Conservation (phyloP, 2,329 filamentous ascomycete species). For the Xylariaceae sp. region DNA sequence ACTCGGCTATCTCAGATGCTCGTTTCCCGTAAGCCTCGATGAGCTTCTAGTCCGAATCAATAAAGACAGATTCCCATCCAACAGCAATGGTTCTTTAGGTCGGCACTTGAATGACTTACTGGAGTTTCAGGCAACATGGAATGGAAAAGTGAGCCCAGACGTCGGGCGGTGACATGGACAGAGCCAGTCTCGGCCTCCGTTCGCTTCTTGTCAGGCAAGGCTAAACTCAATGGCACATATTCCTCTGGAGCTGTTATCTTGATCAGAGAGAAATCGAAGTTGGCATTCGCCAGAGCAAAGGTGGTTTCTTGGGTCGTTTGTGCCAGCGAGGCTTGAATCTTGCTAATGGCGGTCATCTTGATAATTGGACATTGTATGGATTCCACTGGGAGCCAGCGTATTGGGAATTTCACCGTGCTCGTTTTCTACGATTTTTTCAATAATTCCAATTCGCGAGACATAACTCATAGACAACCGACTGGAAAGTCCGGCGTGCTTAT, state of each 20-base stretch:
- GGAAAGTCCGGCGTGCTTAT: too few species aligned
- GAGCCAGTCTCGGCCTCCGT: conserved; percentile 8
- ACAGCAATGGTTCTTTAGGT: not conserved
- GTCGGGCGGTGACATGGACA: conserved; percentile 6
- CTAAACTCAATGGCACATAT: conserved; percentile 5
- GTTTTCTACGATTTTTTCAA: too few species aligned
- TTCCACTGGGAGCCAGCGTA: too few species aligned
- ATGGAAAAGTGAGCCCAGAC: conserved; percentile 8
- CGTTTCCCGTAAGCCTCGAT: conserved; percentile 8
- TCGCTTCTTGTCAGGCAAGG: conserved; percentile 1
- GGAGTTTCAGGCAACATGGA: conserved; percentile 5
- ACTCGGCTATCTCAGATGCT: conserved; percentile 7
- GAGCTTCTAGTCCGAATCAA: conserved; percentile 2
- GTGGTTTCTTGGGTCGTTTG: conserved; percentile 10
- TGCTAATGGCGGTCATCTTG: conserved; percentile 9
- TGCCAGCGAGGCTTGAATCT: conserved; percentile 2
- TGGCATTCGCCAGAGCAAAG: conserved; percentile 10
- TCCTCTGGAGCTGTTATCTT: conserved; percentile 6
- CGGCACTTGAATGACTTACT: conserved; percentile 1
- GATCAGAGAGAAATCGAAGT: conserved; percentile 14
- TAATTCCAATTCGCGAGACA: too few species aligned
- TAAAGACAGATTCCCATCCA: not conserved
- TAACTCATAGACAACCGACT: too few species aligned
- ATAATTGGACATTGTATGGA: too few species aligned
- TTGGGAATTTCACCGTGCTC: too few species aligned